phyloP scores from a whole-genome alignment of 2,329 filamentous ascomycete species.

The Ophiosphaerella narmari region DNA sequence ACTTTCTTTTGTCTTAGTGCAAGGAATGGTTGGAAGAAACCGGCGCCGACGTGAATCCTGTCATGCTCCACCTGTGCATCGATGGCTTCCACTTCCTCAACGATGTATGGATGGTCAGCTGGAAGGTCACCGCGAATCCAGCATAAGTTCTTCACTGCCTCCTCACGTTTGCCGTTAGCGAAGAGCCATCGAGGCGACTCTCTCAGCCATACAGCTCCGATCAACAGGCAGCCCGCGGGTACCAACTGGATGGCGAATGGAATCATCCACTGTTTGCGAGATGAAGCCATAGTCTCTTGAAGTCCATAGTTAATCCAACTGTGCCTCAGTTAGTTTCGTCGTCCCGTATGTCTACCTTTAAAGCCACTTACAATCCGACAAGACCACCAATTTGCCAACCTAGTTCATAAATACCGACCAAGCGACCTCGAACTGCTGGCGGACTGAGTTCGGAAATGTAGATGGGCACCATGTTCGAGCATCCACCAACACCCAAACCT shows the following conservation, averaged over 20 bases:
- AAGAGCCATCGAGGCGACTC: conserved; percentile 53
- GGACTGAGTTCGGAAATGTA: conserved; percentile 64
- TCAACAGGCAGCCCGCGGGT: conserved; percentile 63
- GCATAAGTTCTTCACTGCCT: conserved; percentile 54
- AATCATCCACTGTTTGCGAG: conserved; percentile 53
- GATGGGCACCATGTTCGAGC: conserved; percentile 63
- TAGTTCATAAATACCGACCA: conserved; percentile 56
- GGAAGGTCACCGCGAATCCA: conserved; percentile 66
- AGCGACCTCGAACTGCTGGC: conserved; percentile 61
- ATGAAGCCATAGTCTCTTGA: conserved; percentile 49
- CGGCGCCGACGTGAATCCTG: conserved; percentile 65
- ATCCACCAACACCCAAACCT: conserved; percentile 61
- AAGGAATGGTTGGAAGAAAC: conserved; percentile 67
- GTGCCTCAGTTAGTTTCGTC: conserved; percentile 16
- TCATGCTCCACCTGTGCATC: conserved; percentile 71
- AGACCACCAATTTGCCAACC: conserved; percentile 55
- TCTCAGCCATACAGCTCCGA: conserved; percentile 50
- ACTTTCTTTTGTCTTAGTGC: conserved; percentile 54
- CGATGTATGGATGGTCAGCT: conserved; percentile 66
- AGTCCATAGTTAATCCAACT: conserved; percentile 52
- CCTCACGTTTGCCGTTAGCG: conserved; percentile 46
- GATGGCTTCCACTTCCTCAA: conserved; percentile 73
- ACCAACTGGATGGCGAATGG: conserved; percentile 68
- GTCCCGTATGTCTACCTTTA: conserved; percentile 43
- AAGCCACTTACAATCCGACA: conserved; percentile 35